A percentile compares a stretch with the other conserved stretches of the same genome.
Conservation (phyloP, 2,329 filamentous ascomycete genomes). For the Trichoderma hamatum region DNA sequence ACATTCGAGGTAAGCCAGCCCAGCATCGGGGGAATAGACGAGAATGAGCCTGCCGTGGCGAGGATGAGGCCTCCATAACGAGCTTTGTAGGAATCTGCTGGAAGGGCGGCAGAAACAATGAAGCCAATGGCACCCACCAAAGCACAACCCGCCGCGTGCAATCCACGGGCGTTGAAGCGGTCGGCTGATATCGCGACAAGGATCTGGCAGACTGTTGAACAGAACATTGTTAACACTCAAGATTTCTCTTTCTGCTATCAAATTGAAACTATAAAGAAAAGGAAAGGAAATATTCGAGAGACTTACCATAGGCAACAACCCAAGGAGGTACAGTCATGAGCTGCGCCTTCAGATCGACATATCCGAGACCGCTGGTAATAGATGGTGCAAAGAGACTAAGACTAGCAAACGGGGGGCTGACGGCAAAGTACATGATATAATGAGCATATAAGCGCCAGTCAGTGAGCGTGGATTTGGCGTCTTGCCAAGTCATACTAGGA, state of each 20-base stretch:
- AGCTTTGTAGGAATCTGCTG: slow-evolving; percentile 58
- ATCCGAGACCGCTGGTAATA: slow-evolving; percentile 59
- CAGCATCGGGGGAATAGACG: slow-evolving; percentile 69
- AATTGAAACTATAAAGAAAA: not conserved
- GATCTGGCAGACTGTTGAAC: slow-evolving; percentile 43
- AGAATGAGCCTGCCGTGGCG: slow-evolving; percentile 67
- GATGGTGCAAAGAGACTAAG: slow-evolving; percentile 65
- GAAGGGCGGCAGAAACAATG: slow-evolving; percentile 65
- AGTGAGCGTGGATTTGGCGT: slow-evolving; percentile 69
- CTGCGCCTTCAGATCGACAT: slow-evolving; percentile 58
- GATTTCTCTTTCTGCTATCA: not conserved
- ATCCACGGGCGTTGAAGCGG: slow-evolving; percentile 57
- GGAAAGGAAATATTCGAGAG: no score
- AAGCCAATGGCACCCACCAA: slow-evolving; percentile 53
- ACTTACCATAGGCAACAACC: slow-evolving; percentile 58
- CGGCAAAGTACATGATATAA: slow-evolving; percentile 58
- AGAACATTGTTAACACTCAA: not conserved
- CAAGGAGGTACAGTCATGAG: slow-evolving; percentile 69
- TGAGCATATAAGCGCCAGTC: slow-evolving; percentile 70
- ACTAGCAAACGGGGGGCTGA: slow-evolving; percentile 59
- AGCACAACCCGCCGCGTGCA: slow-evolving; percentile 49
- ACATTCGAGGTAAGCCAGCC: slow-evolving; percentile 73
- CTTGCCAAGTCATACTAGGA: slow-evolving; percentile 63
- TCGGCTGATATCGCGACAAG: slow-evolving; percentile 63
- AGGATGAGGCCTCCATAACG: slow-evolving; percentile 74